Conservation (phyloP, 169 alveolate genomes). For the Ichthyophthirius multifiliis region DNA sequence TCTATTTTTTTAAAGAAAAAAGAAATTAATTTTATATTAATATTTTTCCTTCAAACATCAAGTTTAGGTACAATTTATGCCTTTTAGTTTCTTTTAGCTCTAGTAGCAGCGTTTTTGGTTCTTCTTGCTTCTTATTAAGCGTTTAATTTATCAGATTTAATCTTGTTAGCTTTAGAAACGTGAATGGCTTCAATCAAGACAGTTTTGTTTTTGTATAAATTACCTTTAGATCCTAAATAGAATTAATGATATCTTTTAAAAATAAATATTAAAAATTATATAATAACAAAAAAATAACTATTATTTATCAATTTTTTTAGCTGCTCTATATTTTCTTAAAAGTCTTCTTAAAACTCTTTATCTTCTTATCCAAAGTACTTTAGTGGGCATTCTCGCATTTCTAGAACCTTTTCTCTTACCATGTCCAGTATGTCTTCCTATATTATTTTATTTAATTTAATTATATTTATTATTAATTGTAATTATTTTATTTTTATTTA, state of each 20-base stretch:
- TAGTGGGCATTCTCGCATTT: constrained; percentile 97
- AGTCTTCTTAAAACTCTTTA: constrained; percentile 98
- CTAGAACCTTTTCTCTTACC: constrained; percentile 98
- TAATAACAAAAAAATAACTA: constrained; percentile 19
- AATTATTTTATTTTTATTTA: no score
- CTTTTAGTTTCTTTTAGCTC: constrained; percentile 55
- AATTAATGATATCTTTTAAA: constrained; percentile 90
- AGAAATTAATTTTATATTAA: no score
- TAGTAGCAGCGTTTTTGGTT: constrained; percentile 53
- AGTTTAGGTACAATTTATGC: constrained; percentile 26
- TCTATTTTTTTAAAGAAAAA: no score
- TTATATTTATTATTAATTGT: no score
- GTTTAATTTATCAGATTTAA: constrained; percentile 83
- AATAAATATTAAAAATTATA: neutral
- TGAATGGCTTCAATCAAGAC: constrained; percentile 97
- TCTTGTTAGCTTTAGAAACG: constrained; percentile 89
- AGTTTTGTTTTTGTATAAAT: constrained; percentile 97
- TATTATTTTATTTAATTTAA: neutral
- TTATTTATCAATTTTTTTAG: constrained; percentile 91
- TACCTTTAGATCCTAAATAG: constrained; percentile 97
- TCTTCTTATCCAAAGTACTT: constrained; percentile 97
- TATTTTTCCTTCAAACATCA: constrained; percentile 38
- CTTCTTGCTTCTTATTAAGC: constrained; percentile 69
- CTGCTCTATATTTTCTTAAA: constrained; percentile 94
- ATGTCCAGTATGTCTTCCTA: constrained; percentile 94